Evolutionary conservation across 306 rosid genomes (phyloP), one percentile per base, ranked within the genome.

Genomic region (Ormosia semicastrata): DNA sequence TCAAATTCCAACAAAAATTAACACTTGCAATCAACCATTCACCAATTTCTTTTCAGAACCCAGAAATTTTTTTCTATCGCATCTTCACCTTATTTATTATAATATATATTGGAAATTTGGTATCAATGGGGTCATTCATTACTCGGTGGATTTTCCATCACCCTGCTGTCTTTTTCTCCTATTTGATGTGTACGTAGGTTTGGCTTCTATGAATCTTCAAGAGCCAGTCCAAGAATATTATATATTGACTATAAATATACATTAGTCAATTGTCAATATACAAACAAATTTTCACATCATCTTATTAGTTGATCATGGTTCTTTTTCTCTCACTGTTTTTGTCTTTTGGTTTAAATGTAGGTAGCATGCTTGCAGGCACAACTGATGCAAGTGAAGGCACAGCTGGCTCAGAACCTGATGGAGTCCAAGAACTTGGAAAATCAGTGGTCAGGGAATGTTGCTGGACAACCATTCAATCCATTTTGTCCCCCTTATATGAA

Each of bases 301-400:
- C 12, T 13, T 37, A 4, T 37, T n/a, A 39, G 7, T 7, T 65
- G 11, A 41, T 15, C 3, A 7, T n/a, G 11, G 12, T 3, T 65
- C 32, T 39, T 65, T 33, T 39, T n/a, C 3, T 15, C 6, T n/a
- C 13, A 13, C 24, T 1, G 0, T 30, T 15, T 59, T 62, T 43
- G 0, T 41, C 24, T 66, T 50, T 13, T 49, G 41, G 12, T 54
- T 54, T 33, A 46, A 54, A 66, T 60, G 58, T 32, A 92, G 97
- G 94, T 92, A 84, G 88, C 93, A 36, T 92, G 79, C 60, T 70
- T 92, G 83, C 93, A 92, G 87, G 86, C 92, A 46, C 97, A 92
- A 81, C 50, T 92, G 84, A 83, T 88, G 86, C 97, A 90, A 78
- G 86, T 68, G 63, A 92, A 75, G 83, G 91, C 93, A 73, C 97